Evolutionary conservation across 345 rosid genomes (phyloP), one percentile per base, ranked within the genome.

Genomic region (Aquilaria yunnanensis): DNA sequence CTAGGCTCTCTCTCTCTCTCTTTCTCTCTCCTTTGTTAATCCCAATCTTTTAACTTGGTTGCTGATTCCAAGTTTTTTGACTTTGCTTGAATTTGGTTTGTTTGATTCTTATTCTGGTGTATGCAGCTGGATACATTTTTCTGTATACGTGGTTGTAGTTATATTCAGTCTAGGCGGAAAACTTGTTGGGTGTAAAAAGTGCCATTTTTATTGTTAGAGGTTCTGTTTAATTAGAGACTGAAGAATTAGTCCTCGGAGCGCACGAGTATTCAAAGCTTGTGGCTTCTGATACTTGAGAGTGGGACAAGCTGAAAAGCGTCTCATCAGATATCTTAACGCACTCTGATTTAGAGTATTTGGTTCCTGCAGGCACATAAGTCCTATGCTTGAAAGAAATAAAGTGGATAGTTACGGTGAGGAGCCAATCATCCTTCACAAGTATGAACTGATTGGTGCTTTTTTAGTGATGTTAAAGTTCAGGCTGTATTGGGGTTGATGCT

Each of bases 331-430:
- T 52, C 50, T 69, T 58, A 57, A 64, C 63, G 47, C 63, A 59
- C 67, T 76, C 87, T 78, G 78, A 83, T 76, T 67, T 51, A 46
- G 74, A 79, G 64, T 80, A 80, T 84, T 83, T 93, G 89, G 77
- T 90, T 89, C 86, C 82, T 93, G 97, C 96, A 93, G 97, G 97
- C 94, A 93, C 96, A 87, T 89, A 87, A 87, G 74, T 76, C 76
- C 75, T 70, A 64, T 72, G 65, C 72, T 72, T 76, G 74, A 77
- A 78, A 78, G 76, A 81, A 72, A 70, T 70, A 73, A 71, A 73
- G 70, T 69, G 76, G 76, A 71, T 70, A 52, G 60, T 67, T 77
- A 67, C 76, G 62, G 74, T 84, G 83, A 75, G 75, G 75, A 81
- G 74, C 72, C 70, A 74, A 83, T 79, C 90, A 70, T 75, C 85